Evolutionary conservation across 129 eudicot species (phyloP), one percentile per base, ranked within the genome.

Genomic region (Flaveria trinervia): DNA sequence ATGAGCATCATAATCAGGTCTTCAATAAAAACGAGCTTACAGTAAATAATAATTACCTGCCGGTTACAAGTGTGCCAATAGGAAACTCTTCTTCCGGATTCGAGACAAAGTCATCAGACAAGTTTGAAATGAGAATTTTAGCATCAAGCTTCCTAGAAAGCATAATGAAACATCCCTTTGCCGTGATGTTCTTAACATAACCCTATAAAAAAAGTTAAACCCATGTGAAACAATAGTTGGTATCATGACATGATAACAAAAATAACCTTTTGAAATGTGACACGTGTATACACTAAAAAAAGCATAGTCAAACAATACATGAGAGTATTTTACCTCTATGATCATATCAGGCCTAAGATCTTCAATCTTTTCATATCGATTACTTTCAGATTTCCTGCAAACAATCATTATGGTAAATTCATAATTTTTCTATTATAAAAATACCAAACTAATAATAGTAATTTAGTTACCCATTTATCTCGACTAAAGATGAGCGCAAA

Each of bases 91-190:
- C 79, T 71, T 83, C 96, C 1, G 88, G 96, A 75, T 93, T 88
- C 69, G 90, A 79, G 55, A 90, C 84, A 79, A 72, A 93, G 36
- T 79, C 87, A 65, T 93, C 96, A 6, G 97, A 93, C 86, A 93
- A 87, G 81, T 93, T 90, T 46, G 96, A 84, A 39, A 90, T 67
- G 45, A 90, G 90, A 44, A 93, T 84, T 80, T 81, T 90, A 51
- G 97, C 98, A 81, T 93, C 98, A 68, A 93, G 75, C 79, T 88
- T 90, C 79, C 96, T 83, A 6, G 97, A 90, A 43, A 93, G 88
- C 89, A 86, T 82, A 74, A 93, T 75, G 77, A 93, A 93, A 78
- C 98, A 93, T 72, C 98, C 98, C 82, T 83, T 90, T 65, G 92
- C 80, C 2, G 91, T 87, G 12, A 88, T 73, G 54, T 84, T 90